Conservation (phyloP, 306 rosid genomes). For the Hippophae gyantsensis region DNA sequence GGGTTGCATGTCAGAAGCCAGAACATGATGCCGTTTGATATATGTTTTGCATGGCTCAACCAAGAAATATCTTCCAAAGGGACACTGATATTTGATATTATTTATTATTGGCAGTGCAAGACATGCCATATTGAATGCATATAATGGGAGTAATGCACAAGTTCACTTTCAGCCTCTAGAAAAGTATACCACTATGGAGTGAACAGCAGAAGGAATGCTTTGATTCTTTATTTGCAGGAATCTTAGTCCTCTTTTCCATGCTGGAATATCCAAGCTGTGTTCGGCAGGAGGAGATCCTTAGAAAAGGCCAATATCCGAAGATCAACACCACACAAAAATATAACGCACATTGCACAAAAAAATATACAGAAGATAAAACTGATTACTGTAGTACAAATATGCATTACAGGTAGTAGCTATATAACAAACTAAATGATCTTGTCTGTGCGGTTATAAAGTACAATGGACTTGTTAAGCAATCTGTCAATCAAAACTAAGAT, state of each 20-base stretch:
- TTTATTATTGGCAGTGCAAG: not conserved
- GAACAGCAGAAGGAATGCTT: constrained; percentile 76
- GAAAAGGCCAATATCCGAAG: constrained; percentile 85
- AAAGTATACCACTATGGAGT: constrained; percentile 78
- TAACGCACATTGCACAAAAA: constrained; percentile 20
- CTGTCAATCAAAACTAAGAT: not conserved
- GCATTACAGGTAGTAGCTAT: not conserved
- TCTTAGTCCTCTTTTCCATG: constrained; percentile 77
- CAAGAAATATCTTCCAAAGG: not conserved
- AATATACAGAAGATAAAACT: constrained; percentile 7
- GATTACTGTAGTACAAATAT: not conserved
- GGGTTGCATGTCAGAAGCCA: not conserved
- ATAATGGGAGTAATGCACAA: constrained; percentile 5
- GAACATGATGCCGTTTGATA: not conserved
- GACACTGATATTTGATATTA: not conserved
- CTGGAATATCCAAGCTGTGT: constrained; percentile 98
- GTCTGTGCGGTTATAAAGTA: not conserved
- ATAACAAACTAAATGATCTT: not conserved
- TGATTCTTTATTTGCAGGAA: constrained; percentile 57
- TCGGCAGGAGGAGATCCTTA: constrained; percentile 99
- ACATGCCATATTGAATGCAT: not conserved
- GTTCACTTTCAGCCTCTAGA: constrained; percentile 16
- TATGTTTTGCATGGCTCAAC: not conserved
- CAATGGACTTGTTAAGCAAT: not conserved
- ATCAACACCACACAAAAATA: constrained; percentile 67